These are phyloP conservation scores for Monosporascus sp. DNA, from an alignment of 2,329 filamentous ascomycete species.

Conservation along the genomic window DNA sequence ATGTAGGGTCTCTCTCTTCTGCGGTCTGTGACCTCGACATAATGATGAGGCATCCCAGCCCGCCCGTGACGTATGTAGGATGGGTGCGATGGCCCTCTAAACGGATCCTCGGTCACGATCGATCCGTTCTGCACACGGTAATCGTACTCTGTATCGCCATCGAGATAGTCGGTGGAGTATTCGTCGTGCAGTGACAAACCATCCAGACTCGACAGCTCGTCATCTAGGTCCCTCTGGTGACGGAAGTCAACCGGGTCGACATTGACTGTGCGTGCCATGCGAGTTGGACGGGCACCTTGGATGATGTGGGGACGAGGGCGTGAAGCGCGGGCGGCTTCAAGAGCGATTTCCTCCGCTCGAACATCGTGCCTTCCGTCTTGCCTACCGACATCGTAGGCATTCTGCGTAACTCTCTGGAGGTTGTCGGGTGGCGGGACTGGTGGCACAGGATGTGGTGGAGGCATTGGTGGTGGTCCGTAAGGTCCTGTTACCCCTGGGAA, in stretches of 20 bases:
- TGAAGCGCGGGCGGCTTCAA: not conserved
- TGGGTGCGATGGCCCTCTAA: constrained; percentile 3
- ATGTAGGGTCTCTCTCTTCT: not conserved
- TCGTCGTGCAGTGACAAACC: constrained; percentile 10
- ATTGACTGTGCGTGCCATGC: not conserved
- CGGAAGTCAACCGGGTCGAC: constrained; percentile 2
- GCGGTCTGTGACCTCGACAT: not conserved
- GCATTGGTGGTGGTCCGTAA: not conserved
- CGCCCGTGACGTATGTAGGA: constrained; percentile 1
- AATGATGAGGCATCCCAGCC: not conserved
- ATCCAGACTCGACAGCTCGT: constrained; percentile 5
- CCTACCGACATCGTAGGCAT: constrained; percentile 15
- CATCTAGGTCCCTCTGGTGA: constrained; percentile 1
- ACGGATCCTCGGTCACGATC: constrained; percentile 17
- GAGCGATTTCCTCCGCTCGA: not conserved
- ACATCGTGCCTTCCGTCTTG: constrained; percentile 4
- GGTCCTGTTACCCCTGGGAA: not conserved
- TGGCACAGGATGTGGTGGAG: not conserved
- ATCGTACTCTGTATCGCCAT: constrained; percentile 10
- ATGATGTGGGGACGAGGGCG: not conserved
- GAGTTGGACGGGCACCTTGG: not conserved
- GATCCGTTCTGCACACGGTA: constrained; percentile 14
- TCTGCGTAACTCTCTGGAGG: constrained; percentile 11
- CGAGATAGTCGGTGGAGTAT: constrained; percentile 5
- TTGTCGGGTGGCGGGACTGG: constrained; percentile 3